A percentile compares a stretch with the other conserved stretches of the same genome.
Evolutionary conservation across 345 rosid species (phyloP).

Genomic region (Gossypium turneri): DNA sequence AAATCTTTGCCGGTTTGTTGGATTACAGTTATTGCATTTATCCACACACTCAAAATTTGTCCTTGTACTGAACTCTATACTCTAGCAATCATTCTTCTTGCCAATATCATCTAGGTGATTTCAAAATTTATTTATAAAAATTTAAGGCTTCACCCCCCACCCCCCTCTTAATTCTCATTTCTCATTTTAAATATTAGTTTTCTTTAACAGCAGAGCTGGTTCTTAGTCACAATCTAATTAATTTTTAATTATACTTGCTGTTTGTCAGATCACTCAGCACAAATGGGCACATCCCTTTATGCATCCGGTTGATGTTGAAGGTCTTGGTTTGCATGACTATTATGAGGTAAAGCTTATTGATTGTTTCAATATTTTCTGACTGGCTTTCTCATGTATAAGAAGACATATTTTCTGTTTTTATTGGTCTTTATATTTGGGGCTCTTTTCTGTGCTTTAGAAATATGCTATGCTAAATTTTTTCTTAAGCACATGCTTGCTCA

Average conservation of each 20-base stretch:
- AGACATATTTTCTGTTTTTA: neutral
- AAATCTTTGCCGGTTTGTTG: neutral
- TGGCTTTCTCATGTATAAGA: neutral
- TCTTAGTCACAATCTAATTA: neutral
- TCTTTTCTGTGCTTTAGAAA: constrained; percentile 14
- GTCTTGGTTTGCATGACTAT: constrained; percentile 74
- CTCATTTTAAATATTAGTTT: neutral
- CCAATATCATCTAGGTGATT: neutral
- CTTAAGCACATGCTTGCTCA: neutral
- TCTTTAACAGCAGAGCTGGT: neutral
- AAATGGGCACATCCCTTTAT: constrained; percentile 74
- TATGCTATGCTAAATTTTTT: neutral
- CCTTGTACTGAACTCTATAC: neutral
- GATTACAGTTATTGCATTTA: neutral
- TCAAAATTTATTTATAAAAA: neutral
- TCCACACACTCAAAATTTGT: neutral
- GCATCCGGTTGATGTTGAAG: constrained; percentile 74
- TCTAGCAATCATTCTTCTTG: neutral
- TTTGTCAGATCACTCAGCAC: constrained; percentile 57
- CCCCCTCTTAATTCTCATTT: neutral
- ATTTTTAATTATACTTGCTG: constrained; percentile 5
- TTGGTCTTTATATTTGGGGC: neutral
- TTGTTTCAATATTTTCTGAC: neutral
- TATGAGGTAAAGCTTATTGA: constrained; percentile 39
- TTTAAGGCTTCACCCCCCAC: neutral